Evolutionary conservation across 441 rosid genomes (phyloP), one percentile per base, ranked within the genome.

Genomic region (Omphalea diandra): DNA sequence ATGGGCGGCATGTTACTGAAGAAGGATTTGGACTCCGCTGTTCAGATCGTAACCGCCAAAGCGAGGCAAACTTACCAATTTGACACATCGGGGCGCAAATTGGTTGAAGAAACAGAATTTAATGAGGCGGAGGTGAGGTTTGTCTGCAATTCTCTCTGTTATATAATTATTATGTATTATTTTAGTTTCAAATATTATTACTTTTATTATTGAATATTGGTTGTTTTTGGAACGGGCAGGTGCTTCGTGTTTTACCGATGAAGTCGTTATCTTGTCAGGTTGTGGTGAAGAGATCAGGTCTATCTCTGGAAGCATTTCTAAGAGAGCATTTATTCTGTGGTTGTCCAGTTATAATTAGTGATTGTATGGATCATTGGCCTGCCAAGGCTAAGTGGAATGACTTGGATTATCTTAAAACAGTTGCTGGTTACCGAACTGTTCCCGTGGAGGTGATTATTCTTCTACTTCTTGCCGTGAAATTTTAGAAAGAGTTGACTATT

Each of bases 331-430:
- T 92, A 65, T 81, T 82, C 24, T 44, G 84, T 31, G 93, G 85
- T 77, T 83, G 81, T 78, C 99, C 99, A 8, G 96, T 94, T 76
- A 80, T 92, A 71, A 84, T 94, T 77, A 90, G 85, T 60, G 93
- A 92, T 70, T 83, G 88, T 74, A 94, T 94, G 98, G 87, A 84
- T 72, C 96, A 94, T 69, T 94, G 99, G 99, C 96, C 99, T 59
- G 98, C 99, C 76, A 83, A 75, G 77, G 73, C 77, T 46, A 94
- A 83, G 86, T 94, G 99, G 99, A 89, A 92, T 68, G 86, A 90
- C 79, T 69, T 92, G 81, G 89, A 85, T 74, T 94, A 94, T 71
- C 86, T 94, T 52, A 83, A 70, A 63, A 57, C 68, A 49, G 86
- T 90, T 73, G 99, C 97, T 67, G 99, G 98, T 75, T 84, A 88